A percentile compares a stretch with the other conserved stretches of the same genome.
Conservation (phyloP, 345 rosid genomes). For the Turritis glabra region DNA sequence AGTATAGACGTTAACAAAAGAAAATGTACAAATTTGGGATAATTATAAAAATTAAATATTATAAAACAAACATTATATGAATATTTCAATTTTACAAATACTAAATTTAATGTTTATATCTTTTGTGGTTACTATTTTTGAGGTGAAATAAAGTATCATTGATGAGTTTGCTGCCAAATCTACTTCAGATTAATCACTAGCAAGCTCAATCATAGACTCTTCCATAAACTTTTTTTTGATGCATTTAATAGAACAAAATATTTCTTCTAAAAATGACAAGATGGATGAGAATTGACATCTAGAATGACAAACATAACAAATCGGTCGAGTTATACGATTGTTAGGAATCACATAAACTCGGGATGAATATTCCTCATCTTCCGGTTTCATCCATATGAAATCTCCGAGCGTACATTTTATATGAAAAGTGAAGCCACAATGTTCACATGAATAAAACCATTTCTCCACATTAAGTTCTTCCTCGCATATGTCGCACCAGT, state of each 20-base stretch:
- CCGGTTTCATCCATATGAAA: background rate
- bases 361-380: fast-evolving
- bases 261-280: too few relatives aligned
- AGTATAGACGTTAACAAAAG: background rate
- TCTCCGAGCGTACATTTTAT: constrained; percentile 22
- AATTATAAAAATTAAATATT: too few relatives aligned
- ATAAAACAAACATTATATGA: too few relatives aligned
- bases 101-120: too few relatives aligned
- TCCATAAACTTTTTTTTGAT: too few relatives aligned
- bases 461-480: background rate
- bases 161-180: background rate
- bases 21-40: too few relatives aligned
- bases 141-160: background rate
- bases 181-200: background rate
- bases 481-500: constrained; percentile 23
- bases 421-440: constrained; percentile 14
- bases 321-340: background rate
- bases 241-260: background rate
- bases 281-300: background rate
- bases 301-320: background rate
- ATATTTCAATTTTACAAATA: too few relatives aligned
- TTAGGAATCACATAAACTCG: background rate
- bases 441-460: constrained; percentile 26
- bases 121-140: too few relatives aligned
- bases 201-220: background rate